A percentile compares a stretch with the other conserved stretches of the same genome.
These are phyloP conservation scores for Patellaria atrata DNA, from an alignment of 495 filamentous ascomycete species.

Conservation along the genomic window DNA sequence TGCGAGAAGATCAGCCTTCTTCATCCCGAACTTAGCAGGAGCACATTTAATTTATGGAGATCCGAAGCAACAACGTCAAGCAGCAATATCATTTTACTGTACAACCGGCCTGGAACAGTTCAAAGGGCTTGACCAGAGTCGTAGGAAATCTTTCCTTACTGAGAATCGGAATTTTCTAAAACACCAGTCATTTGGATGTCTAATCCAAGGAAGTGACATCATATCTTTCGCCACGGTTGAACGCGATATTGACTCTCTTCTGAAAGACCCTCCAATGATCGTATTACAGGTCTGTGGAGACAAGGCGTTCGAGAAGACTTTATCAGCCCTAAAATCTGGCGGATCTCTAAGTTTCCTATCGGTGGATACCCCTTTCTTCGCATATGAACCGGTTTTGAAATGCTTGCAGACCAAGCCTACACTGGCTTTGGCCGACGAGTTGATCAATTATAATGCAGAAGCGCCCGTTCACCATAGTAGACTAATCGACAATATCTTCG, in stretches of 20 bases:
- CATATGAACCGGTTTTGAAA: slow-evolving; percentile 54
- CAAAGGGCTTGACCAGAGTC: no score
- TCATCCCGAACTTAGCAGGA: slow-evolving; percentile 1
- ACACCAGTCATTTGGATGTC: slow-evolving; percentile 47
- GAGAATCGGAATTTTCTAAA: slow-evolving; percentile 38
- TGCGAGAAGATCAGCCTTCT: background rate
- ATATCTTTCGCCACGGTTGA: slow-evolving; percentile 49
- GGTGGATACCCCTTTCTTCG: slow-evolving; percentile 54
- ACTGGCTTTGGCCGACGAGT: slow-evolving; percentile 36
- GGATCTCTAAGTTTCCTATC: slow-evolving; percentile 34
- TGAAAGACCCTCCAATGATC: slow-evolving; percentile 32
- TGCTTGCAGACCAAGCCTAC: slow-evolving; percentile 42
- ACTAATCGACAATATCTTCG: slow-evolving; percentile 15
- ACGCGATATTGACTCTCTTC: slow-evolving; percentile 40
- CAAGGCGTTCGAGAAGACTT: slow-evolving; percentile 29
- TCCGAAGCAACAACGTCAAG: no score
- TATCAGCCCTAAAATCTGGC: slow-evolving; percentile 28
- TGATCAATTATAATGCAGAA: slow-evolving; percentile 29
- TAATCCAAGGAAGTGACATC: slow-evolving; percentile 36
- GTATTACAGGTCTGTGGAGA: slow-evolving; percentile 38
- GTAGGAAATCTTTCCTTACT: slow-evolving; percentile 35
- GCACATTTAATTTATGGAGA: no score
- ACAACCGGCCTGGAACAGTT: no score
- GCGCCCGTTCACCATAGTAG: slow-evolving; percentile 14
- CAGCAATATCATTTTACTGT: no score